A percentile compares a stretch with the other conserved stretches of the same genome.
Conservation (phyloP, 768 basidiomycete species). For the Lactarius indigo region DNA sequence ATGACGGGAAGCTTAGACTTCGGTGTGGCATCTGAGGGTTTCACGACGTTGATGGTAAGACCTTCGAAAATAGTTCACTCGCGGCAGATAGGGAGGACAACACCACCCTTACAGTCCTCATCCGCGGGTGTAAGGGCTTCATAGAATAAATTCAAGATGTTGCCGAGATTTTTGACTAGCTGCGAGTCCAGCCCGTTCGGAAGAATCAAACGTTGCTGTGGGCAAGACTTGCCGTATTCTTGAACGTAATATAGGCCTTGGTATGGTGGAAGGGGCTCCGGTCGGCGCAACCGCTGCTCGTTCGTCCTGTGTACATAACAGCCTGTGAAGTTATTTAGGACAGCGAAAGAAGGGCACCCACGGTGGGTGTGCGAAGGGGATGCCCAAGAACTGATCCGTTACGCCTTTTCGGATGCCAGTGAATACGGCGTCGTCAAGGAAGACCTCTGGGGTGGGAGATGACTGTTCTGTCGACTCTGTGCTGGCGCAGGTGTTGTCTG, state of each 20-base stretch:
- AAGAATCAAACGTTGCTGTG: constrained; percentile 26
- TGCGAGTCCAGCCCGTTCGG: constrained; percentile 8
- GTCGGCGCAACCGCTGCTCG: constrained; percentile 37
- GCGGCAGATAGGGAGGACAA: not conserved
- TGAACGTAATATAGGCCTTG: constrained; percentile 23
- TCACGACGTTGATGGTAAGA: constrained; percentile 29
- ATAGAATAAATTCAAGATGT: not conserved
- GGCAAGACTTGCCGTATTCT: constrained; percentile 29
- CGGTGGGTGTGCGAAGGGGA: constrained; percentile 41
- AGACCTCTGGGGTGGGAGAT: constrained; percentile 20
- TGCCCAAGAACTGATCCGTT: constrained; percentile 37
- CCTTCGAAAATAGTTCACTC: constrained; percentile 20
- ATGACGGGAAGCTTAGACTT: constrained; percentile 27
- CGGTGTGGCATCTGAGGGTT: constrained; percentile 16
- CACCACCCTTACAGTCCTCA: constrained; percentile 28
- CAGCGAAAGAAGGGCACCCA: constrained; percentile 25
- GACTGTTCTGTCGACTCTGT: not conserved
- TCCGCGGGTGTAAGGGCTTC: constrained; percentile 5
- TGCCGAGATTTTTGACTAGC: not conserved
- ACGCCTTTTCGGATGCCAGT: constrained; percentile 29
- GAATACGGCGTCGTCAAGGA: constrained; percentile 32
- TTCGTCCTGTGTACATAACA: constrained; percentile 29
- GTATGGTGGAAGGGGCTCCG: constrained; percentile 26
- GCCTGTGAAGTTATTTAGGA: too few relatives aligned
- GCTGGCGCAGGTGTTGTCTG: not conserved